These are phyloP conservation scores for Chaetomium fimeti DNA, from an alignment of 495 filamentous ascomycete species.

Conservation along the genomic window DNA sequence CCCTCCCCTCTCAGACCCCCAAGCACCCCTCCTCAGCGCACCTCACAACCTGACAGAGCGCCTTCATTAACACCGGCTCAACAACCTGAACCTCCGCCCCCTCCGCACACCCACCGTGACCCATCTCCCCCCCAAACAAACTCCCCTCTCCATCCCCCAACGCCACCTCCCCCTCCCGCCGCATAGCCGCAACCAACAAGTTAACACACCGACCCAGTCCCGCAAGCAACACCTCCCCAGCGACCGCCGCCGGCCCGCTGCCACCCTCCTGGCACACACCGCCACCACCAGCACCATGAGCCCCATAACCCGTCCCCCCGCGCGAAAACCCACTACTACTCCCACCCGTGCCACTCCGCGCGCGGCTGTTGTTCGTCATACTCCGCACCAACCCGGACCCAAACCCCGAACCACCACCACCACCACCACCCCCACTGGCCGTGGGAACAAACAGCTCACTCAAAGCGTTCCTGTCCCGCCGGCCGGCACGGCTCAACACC, in stretches of 20 bases:
- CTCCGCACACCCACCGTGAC: conserved; percentile 6
- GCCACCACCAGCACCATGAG: not conserved
- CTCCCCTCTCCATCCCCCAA: not conserved
- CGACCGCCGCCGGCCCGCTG: not conserved
- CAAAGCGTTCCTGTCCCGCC: not conserved
- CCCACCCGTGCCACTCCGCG: not conserved
- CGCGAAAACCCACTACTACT: not conserved
- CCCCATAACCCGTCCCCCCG: not conserved
- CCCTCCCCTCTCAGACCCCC: not conserved
- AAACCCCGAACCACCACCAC: not conserved
- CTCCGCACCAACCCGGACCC: not conserved
- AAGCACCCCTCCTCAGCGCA: conserved; percentile 36
- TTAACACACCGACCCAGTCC: conserved; percentile 43
- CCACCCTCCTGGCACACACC: too few species aligned
- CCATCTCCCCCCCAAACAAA: conserved; percentile 6
- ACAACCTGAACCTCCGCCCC: conserved; percentile 26
- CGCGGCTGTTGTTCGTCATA: not conserved
- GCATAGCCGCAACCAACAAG: conserved; percentile 42
- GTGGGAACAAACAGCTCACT: not conserved
- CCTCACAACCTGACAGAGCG: conserved; percentile 46
- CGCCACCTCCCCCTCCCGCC: conserved; percentile 7
- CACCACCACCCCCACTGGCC: not conserved
- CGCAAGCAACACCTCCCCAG: conserved; percentile 35
- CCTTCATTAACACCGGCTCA: conserved; percentile 41
- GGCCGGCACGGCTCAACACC: not conserved